Conservation (phyloP, 2,329 filamentous ascomycete genomes). For the Aschersonia sp. region DNA sequence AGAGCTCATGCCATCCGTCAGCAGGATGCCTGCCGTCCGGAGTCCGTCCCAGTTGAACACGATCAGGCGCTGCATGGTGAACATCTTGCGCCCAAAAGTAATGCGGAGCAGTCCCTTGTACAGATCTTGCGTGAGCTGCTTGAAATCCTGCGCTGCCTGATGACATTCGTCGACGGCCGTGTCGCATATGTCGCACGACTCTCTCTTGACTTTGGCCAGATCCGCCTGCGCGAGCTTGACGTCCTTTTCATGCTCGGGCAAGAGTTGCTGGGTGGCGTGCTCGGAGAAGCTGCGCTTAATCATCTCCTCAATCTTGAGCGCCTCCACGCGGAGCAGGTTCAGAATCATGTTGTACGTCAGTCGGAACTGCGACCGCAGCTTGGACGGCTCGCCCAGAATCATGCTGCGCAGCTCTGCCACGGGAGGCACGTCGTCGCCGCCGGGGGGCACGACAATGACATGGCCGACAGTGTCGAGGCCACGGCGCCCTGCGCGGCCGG, state of each 20-base stretch:
- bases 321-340: slow-evolving; percentile 86
- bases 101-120: slow-evolving; percentile 65
- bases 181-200: slow-evolving; percentile 72
- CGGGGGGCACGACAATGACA: slow-evolving; percentile 82
- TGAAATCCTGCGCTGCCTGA: slow-evolving; percentile 65
- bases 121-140: slow-evolving; percentile 64
- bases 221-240: slow-evolving; percentile 87
- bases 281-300: slow-evolving; percentile 99
- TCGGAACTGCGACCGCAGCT: slow-evolving; percentile 88
- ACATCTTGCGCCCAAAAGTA: slow-evolving; percentile 70
- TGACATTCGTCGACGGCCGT: slow-evolving; percentile 68
- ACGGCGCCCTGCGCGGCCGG: slow-evolving; percentile 81
- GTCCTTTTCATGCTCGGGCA: slow-evolving; percentile 91
- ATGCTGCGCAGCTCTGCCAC: slow-evolving; percentile 74
- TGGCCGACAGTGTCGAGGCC: slow-evolving; percentile 86
- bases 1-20: slow-evolving; percentile 58
- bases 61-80: slow-evolving; percentile 59
- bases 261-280: slow-evolving; percentile 84
- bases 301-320: slow-evolving; percentile 98
- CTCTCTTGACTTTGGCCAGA: slow-evolving; percentile 76
- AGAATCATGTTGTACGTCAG: slow-evolving; percentile 99
- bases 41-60: slow-evolving; percentile 78
- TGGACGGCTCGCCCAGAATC: slow-evolving; percentile 91
- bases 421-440: slow-evolving; percentile 73
- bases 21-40: slow-evolving; percentile 66